Evolutionary conservation across 2,329 filamentous ascomycete species (phyloP), one percentile per base, ranked within the genome.

Genomic region (Xylaria sp.): DNA sequence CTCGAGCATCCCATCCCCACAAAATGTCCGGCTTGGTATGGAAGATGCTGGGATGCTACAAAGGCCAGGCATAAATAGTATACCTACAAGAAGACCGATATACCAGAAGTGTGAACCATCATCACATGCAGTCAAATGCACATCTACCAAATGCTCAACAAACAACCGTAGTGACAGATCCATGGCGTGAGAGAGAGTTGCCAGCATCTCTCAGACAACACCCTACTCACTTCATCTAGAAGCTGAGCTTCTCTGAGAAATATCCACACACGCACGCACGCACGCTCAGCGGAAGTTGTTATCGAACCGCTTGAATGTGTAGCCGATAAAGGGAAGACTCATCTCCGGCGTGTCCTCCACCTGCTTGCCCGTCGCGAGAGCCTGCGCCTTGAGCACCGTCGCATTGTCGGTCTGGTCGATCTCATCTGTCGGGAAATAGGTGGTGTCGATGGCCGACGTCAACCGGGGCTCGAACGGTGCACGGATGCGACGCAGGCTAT

Each of bases 381-480:
- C 93, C 81, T 97, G 93, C 23, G 93, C 93, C 79, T 93, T 92
- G 77, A 97, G 88, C 73, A 93, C 87, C 27, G 94, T 96, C 65
- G 92, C 93, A 72, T 94, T 97, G 80, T 98, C 94, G 64, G 94
- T 95, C 84, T 98, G 95, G 76, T 97, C 94, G 78, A 99, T 98
- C 82, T 99, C 96, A 78, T 99, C 96, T 61, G 94, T 98, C 10
- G 96, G 96, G 90, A 99, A 99, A 85, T 99, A 98, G 55, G 94
- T 95, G 23, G 96, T 97, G 79, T 99, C 96, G 76, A 97, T 92
- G 80, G 96, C 96, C 71, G 93, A 97, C 69, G 92, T 92, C 72
- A 99, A 86, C 77, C 94, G 93, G 2, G 96, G 96, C 83, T 98
- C 95, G 79, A 99, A 99, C 0, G 96, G 96, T 67, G 96, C 96